Base-by-base conservation (phyloP, 495 filamentous ascomycete genomes). In the Trichocladium antarcticum region DNA sequence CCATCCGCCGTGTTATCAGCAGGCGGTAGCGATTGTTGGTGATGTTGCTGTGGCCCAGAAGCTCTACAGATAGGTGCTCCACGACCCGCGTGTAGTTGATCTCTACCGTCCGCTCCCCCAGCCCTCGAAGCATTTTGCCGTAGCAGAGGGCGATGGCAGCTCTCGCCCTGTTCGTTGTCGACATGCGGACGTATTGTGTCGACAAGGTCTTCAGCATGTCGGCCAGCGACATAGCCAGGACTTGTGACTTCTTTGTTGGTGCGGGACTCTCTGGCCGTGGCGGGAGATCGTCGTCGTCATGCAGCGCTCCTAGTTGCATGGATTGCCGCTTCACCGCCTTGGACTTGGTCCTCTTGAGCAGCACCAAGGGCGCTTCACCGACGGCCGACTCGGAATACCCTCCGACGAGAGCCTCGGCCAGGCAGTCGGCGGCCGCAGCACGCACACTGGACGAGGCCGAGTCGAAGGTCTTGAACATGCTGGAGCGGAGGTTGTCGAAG, bases 91-190 rank as follows among this genome's bases (percentile, higher is more conserved):
- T 68, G 62, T 95, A 97, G 40, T 82, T 82, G 37, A 75, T 74
- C 65, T 95, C 85, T 3, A 97, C 76, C 34, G 81, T 74, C 46
- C 79, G 81, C 56, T 87, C 79, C 6, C 83, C 84, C 16, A 99
- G 59, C 3, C 79, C 77, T 32, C 76, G 80, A 11, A 96, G 66
- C 37, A 92, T 73, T 52, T 82, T 84, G 41, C 84, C 81, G 61
- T 95, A 96, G 66, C 87, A 95, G 15, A 89, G 71, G 22, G 83
- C 86, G 49, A 99, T 82, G 3, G 85, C 88, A 20, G 89, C 85
- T 55, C 93, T 76, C 6, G 81, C 74, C 53, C 75, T 84, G 57
- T 89, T 92, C 1, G 83, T 82, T 0, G 87, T 94, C 7, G 87
- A 84, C 22, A 79, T 73, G 49, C 83, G 82, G 37, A 83, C 71